These are phyloP conservation scores for Brettanomyces custersianus DNA, from an alignment of 805 yeast genomes.

Conservation along the genomic window DNA sequence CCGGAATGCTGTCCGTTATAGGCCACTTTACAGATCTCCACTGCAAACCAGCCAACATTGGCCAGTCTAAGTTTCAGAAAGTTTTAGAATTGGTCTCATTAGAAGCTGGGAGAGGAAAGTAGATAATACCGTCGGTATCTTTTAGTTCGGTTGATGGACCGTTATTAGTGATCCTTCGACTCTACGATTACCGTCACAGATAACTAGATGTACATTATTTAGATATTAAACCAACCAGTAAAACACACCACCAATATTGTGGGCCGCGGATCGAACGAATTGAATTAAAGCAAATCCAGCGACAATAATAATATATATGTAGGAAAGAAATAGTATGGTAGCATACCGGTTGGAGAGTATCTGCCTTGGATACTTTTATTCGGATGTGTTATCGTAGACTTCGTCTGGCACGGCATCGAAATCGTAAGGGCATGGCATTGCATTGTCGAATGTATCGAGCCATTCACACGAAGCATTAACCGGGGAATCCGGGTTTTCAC, in stretches of 20 bases:
- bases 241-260: too few relatives aligned
- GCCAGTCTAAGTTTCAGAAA: too few relatives aligned
- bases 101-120: not conserved
- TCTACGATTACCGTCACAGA: slow-evolving; percentile 3
- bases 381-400: slow-evolving; percentile 22
- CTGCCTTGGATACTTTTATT: slow-evolving; percentile 6
- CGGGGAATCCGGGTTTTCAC: slow-evolving; percentile 8
- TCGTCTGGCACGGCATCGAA: slow-evolving; percentile 17
- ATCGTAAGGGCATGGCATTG: slow-evolving; percentile 14
- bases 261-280: too few relatives aligned
- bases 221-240: too few relatives aligned
- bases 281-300: too few relatives aligned
- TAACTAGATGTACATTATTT: too few relatives aligned
- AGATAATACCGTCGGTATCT: not conserved
- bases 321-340: too few relatives aligned
- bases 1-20: too few relatives aligned
- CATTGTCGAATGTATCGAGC: slow-evolving; percentile 28
- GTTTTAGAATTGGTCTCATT: too few relatives aligned
- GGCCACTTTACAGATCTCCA: not conserved
- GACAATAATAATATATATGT: too few relatives aligned
- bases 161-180: not conserved
- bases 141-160: slow-evolving; percentile 1
- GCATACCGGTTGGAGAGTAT: too few relatives aligned
- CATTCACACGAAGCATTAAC: slow-evolving; percentile 21
- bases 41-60: slow-evolving; percentile 1